These are phyloP conservation scores for Saturnispora sanitii DNA, from an alignment of 805 yeast genomes.

Conservation along the genomic window DNA sequence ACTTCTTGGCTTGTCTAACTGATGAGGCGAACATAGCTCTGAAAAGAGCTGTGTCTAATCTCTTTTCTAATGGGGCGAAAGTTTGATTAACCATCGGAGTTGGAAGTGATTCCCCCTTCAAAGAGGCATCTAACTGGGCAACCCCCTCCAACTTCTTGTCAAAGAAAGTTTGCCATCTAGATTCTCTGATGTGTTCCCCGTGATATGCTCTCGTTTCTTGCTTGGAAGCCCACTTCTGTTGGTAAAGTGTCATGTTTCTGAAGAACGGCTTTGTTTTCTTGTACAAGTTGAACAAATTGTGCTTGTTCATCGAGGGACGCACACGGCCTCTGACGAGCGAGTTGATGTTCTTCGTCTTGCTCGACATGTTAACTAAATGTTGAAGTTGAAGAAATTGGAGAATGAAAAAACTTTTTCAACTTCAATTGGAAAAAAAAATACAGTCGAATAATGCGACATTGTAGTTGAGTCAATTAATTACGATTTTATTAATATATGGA, in stretches of 20 bases:
- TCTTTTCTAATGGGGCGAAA: conserved; percentile 75
- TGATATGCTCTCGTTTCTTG: conserved; percentile 90
- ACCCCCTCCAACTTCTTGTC: conserved; percentile 68
- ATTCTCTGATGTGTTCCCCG: conserved; percentile 86
- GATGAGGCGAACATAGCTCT: conserved; percentile 91
- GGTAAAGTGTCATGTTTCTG: conserved; percentile 63
- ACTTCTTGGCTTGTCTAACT: conserved; percentile 87
- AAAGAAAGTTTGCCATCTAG: conserved; percentile 67
- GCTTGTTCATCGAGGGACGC: conserved; percentile 86
- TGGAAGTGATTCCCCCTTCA: conserved; percentile 42
- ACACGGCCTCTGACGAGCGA: conserved; percentile 36
- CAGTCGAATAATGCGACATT: too few relatives aligned
- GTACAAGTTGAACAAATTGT: conserved; percentile 79
- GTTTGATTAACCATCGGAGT: conserved; percentile 88
- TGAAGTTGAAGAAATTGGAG: neutral
- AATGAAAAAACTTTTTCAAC: too few relatives aligned
- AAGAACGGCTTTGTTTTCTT: conserved; percentile 51
- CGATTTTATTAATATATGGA: too few relatives aligned
- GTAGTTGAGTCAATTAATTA: too few relatives aligned
- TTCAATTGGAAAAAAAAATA: too few relatives aligned
- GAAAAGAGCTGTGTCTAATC: conserved; percentile 84
- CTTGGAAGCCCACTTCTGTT: conserved; percentile 87
- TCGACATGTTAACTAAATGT: conserved; percentile 21
- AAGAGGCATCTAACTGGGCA: conserved; percentile 78
- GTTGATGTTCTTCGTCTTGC: conserved; percentile 22